phyloP scores from a whole-genome alignment of 2,329 filamentous ascomycete species.

The Ophiostoma sp. region DNA sequence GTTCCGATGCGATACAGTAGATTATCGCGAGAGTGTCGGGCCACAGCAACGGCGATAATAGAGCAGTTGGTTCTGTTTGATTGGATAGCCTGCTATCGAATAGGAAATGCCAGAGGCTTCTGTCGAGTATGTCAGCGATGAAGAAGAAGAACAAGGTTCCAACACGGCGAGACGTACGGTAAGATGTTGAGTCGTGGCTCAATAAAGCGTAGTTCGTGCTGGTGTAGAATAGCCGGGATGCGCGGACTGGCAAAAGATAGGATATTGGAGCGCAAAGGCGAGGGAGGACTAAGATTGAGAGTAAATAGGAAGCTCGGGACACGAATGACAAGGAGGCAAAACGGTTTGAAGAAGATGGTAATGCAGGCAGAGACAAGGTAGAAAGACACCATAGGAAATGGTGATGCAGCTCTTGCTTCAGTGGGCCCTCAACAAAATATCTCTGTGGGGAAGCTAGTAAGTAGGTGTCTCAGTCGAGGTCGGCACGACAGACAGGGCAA shows the following conservation, averaged over 20 bases:
- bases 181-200: neutral
- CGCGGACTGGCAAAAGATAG: neutral
- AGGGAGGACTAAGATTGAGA: neutral
- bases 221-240: neutral
- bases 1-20: neutral
- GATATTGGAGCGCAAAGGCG: neutral
- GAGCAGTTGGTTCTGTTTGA: neutral
- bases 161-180: neutral
- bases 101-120: neutral
- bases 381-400: neutral
- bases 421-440: constrained; percentile 13
- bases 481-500: neutral
- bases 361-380: neutral
- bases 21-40: neutral
- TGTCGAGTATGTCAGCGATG: neutral
- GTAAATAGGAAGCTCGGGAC: neutral
- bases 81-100: neutral
- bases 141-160: neutral
- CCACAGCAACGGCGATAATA: neutral
- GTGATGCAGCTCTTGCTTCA: constrained; percentile 2
- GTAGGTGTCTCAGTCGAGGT: neutral
- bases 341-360: neutral
- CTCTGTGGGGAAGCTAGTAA: constrained; percentile 10
- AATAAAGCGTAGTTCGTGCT: neutral
- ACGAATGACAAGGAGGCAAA: neutral